These are phyloP conservation scores for Ocimum tenuiflorum DNA, from an alignment of 257 asterid genomes.

Conservation along the genomic window DNA sequence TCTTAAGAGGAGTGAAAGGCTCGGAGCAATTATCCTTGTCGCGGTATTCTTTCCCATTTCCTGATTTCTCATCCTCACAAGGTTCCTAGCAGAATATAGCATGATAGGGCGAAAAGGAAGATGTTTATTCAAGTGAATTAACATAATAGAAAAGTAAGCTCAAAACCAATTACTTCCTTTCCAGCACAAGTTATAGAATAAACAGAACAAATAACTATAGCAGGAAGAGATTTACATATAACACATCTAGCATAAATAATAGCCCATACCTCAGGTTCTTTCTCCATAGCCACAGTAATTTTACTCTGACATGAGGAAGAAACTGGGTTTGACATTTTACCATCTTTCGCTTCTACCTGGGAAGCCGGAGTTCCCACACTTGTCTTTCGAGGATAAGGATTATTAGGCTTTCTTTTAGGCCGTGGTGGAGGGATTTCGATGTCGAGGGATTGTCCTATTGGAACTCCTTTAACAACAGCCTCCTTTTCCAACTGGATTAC, in stretches of 20 bases:
- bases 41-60: constrained; percentile 28
- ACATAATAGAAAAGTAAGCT: not conserved
- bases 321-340: constrained; percentile 31
- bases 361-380: constrained; percentile 34
- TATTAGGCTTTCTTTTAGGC: constrained; percentile 88
- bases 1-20: constrained; percentile 33
- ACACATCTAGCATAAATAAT: not conserved
- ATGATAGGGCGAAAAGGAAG: constrained; percentile 9
- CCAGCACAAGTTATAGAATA: constrained; percentile 1
- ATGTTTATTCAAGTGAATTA: constrained; percentile 12
- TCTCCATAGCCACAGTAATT: constrained; percentile 38
- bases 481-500: constrained; percentile 82
- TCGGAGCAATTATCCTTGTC: constrained; percentile 36
- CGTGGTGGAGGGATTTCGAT: constrained; percentile 98
- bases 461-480: constrained; percentile 73
- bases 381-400: constrained; percentile 89
- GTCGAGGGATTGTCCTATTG: constrained; percentile 63
- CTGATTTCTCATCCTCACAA: constrained; percentile 41
- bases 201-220: not conserved
- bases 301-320: constrained; percentile 40
- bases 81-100: constrained; percentile 37
- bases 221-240: not conserved
- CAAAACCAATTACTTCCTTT: not conserved
- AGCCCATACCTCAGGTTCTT: constrained; percentile 62
- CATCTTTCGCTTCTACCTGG: constrained; percentile 58